A percentile compares a stretch with the other conserved stretches of the same genome.
Evolutionary conservation across 768 basidiomycete species (phyloP).

Genomic region (Leccinellum rugosiceps): DNA sequence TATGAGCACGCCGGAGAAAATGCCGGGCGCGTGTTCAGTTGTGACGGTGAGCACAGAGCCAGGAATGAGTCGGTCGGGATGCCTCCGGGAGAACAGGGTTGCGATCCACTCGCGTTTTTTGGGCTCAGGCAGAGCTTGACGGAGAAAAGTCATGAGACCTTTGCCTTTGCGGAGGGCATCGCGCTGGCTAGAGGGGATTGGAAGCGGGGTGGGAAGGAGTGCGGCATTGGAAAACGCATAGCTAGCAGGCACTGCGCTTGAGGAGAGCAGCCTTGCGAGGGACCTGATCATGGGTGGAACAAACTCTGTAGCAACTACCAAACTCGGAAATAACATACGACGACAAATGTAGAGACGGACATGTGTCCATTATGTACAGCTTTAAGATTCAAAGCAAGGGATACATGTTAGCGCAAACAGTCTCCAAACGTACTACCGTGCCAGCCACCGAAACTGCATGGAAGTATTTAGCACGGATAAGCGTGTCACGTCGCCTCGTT

Average conservation of each 20-base stretch:
- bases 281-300: neutral
- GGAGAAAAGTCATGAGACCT: constrained; percentile 75
- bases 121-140: constrained; percentile 58
- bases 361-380: constrained; percentile 27
- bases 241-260: constrained; percentile 5
- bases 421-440: constrained; percentile 19
- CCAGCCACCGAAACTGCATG: constrained; percentile 10
- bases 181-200: constrained; percentile 35
- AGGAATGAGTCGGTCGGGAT: constrained; percentile 64
- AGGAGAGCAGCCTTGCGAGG: constrained; percentile 25
- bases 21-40: constrained; percentile 71
- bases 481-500: constrained; percentile 17
- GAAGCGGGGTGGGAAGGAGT: constrained; percentile 47
- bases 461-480: constrained; percentile 3
- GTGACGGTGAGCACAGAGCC: constrained; percentile 86
- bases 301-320: constrained; percentile 8
- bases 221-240: constrained; percentile 79
- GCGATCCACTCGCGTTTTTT: constrained; percentile 68
- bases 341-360: neutral
- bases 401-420: constrained; percentile 26
- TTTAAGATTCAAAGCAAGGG: constrained; percentile 27
- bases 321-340: constrained; percentile 9
- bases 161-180: constrained; percentile 59
- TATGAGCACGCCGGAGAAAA: constrained; percentile 88
- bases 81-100: constrained; percentile 68